Evolutionary conservation across 768 basidiomycete genomes (phyloP).

Genomic region (Russula virescens): DNA sequence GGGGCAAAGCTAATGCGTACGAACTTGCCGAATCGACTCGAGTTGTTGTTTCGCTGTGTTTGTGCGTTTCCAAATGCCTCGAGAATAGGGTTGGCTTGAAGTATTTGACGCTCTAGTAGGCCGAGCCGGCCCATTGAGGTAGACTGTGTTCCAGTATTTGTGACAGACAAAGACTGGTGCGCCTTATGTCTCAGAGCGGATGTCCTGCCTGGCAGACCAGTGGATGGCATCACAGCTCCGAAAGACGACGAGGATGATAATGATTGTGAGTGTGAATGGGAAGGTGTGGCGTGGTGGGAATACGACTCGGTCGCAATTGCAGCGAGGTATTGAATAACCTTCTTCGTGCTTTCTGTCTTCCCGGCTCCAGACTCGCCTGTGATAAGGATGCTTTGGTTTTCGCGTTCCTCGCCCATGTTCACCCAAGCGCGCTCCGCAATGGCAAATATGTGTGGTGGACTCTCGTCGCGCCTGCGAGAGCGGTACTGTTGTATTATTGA

Average conservation of each 20-base stretch:
- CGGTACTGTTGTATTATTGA: constrained; percentile 87
- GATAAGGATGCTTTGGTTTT: constrained; percentile 96
- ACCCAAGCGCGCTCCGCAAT: constrained; percentile 98
- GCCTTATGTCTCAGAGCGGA: constrained; percentile 43
- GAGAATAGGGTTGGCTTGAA: constrained; percentile 95
- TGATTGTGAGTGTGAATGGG: constrained; percentile 65
- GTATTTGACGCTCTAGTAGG: constrained; percentile 89
- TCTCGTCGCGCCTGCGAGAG: constrained; percentile 81
- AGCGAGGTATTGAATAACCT: constrained; percentile 98
- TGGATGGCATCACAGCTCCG: constrained; percentile 50
- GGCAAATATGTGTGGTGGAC: constrained; percentile 94
- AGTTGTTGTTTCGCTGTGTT: constrained; percentile 97
- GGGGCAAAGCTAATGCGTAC: constrained; percentile 92
- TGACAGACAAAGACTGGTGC: constrained; percentile 46
- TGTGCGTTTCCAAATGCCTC: constrained; percentile 99
- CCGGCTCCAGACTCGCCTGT: constrained; percentile 99
- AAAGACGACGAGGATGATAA: constrained; percentile 46
- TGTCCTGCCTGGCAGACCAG: constrained; percentile 63
- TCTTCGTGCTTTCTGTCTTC: constrained; percentile 98
- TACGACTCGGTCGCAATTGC: constrained; percentile 88
- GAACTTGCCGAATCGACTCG: constrained; percentile 98
- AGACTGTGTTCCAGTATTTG: constrained; percentile 38
- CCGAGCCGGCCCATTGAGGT: constrained; percentile 74
- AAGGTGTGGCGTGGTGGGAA: constrained; percentile 41
- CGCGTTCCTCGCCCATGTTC: constrained; percentile 95